A percentile compares a stretch with the other conserved stretches of the same genome.
phyloP scores from a whole-genome alignment of 2,329 filamentous ascomycete genomes.

The Claviceps maximensis region DNA sequence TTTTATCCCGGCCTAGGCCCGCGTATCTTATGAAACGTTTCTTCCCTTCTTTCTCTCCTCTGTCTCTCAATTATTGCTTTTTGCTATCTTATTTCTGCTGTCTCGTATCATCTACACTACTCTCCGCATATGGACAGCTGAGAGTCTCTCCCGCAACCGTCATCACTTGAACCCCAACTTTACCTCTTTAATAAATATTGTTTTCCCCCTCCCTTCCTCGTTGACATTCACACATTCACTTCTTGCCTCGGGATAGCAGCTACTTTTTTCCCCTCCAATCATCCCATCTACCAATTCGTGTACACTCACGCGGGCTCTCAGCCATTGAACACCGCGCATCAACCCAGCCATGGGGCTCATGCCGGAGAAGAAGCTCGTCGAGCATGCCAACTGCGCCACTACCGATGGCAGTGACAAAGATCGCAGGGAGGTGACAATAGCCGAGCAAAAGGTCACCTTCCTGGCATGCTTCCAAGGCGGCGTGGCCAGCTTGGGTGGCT shows the following conservation, averaged over 20 bases:
- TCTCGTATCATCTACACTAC: too few relatives aligned
- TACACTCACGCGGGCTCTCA: not conserved
- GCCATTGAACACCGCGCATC: not conserved
- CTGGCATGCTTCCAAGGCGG: constrained; percentile 34
- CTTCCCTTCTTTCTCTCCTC: too few relatives aligned
- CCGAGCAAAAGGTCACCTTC: constrained; percentile 21
- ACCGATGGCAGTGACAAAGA: not conserved
- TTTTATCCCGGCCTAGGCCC: not conserved
- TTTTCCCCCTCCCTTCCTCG: too few relatives aligned
- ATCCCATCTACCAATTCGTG: not conserved
- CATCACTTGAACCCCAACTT: too few relatives aligned
- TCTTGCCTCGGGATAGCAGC: not conserved
- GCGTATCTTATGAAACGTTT: too few relatives aligned
- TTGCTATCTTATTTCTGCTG: not conserved
- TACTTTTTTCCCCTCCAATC: not conserved
- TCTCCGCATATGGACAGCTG: too few relatives aligned
- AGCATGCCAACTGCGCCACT: not conserved
- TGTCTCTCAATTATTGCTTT: too few relatives aligned
- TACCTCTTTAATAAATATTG: too few relatives aligned
- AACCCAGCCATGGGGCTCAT: constrained; percentile 1
- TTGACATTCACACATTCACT: too few relatives aligned
- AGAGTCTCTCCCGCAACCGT: too few relatives aligned
- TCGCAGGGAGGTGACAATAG: not conserved
- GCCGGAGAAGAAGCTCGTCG: not conserved
- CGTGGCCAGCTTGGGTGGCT: constrained; percentile 40